Evolutionary conservation across 2,329 filamentous ascomycete species (phyloP), one percentile per base, ranked within the genome.

Genomic region (Rosellinia necatrix): DNA sequence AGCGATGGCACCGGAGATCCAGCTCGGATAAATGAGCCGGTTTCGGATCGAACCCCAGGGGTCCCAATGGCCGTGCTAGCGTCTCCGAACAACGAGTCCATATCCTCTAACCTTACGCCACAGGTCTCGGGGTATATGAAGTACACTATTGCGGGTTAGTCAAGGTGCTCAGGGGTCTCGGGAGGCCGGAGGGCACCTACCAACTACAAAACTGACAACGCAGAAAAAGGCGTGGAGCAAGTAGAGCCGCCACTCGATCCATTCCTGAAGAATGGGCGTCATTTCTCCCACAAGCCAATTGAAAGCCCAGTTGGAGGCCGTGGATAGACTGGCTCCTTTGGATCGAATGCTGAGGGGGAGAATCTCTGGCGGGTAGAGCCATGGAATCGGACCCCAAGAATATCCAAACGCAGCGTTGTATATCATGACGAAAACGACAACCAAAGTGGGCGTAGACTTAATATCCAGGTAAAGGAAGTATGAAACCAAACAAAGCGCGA

Each of bases 311-410:
- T 99, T 99, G 27, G 92, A 88, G 15, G 94, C 94, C 1, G 94
- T 97, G 58, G 93, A 97, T 71, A 99, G 76, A 81, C 92, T 96
- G 50, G 94, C 93, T 59, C 94, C 94, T 80, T 97, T 97, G 58
- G 93, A 96, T 68, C 94, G 88, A 71, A 97, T 97, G 78, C 92
- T 97, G 58, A 99, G 80, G 4, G 94, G 94, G 38, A 99, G 81
- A 60, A 99, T 99, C 80, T 99, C 94, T n/a, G 94, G 94, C 12
- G 94, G 94, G 72, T 97, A 97, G 13, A 99, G 79, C 94, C 94
- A 99, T 7, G 94, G 94, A 59, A 99, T 96, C 1, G 94, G 94
- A 15, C 94, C 94, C 94, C 94, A 99, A 13, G 82, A 85, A 70
- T 92, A 96, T 43, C 94, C 94, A 72, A 97, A 99, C 6, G 94